Evolutionary conservation across 2,329 filamentous ascomycete genomes (phyloP), one percentile per base, ranked within the genome.

Genomic region (Graphilbum ipis-grandicollis): DNA sequence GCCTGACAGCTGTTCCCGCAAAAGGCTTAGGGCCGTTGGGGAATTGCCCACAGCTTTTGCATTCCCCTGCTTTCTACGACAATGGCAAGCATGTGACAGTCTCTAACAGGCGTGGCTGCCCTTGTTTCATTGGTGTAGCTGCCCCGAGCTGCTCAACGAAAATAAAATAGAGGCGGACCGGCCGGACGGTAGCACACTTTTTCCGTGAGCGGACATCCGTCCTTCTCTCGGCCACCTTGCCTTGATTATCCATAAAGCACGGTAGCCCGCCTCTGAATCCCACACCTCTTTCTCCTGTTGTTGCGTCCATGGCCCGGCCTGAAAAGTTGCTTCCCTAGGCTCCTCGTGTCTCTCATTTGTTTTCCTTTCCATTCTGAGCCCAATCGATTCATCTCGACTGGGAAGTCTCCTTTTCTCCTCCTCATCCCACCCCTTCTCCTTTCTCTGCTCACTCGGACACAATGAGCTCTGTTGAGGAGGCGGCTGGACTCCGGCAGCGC

Each of bases 21-120:
- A 17, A 15, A n/a, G 25, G 31, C 28, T 26, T 30, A 34, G 25
- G 31, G 17, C 31, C 28, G 36, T 38, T 38, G 36, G 36, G 36
- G 31, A 38, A 38, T 34, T 35, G 28, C 15, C 34, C 36, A 37
- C 22, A 32, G 34, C 29, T 23, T 23, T 23, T 5, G 21, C 10
- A 28, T 28, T 28, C 26, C 26, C 5, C 26, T 28, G 26, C 14
- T 5, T 28, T 28, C 26, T 28, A 13, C 14, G 14, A 13, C 26
- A 28, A 13, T 13, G 14, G 14, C 14, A 13, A 28, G 26, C 26
- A 28, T 28, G 26, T 28, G 26, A 28, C 12, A 8, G 26, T 28
- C 26, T 5, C 26, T 28, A 12, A 5, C 6, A 13, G 12, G 12
- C 6, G 6, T 13, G 26, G 8, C 26, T 6, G 21, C 6, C 14